Conservation (phyloP, 164 flowering plant genomes). For the Litsea cubeba region DNA sequence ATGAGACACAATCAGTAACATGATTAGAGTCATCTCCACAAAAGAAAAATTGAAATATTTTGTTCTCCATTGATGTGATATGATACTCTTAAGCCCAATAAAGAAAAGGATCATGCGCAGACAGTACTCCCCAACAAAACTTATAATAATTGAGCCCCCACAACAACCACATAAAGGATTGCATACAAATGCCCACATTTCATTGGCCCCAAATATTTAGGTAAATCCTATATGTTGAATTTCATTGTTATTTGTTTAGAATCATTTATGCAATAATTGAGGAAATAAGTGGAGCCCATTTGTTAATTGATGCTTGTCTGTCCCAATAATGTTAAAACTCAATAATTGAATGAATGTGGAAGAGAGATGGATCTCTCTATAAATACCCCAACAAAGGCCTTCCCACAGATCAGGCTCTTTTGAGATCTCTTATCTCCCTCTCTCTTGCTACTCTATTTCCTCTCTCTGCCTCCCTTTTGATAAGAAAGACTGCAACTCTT, state of each 20-base stretch:
- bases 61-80: too few species aligned
- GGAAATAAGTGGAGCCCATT: not conserved
- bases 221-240: not conserved
- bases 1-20: too few species aligned
- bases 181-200: not conserved
- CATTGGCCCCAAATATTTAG: not conserved
- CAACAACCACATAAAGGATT: not conserved
- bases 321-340: not conserved
- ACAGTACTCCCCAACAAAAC: too few species aligned
- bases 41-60: too few species aligned
- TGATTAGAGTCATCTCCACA: too few species aligned
- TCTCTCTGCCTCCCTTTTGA: too few species aligned
- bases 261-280: not conserved
- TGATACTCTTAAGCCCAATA: too few species aligned
- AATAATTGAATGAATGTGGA: slow-evolving; percentile 1
- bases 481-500: not conserved
- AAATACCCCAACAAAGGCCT: not conserved
- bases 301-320: not conserved
- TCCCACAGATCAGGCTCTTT: not conserved
- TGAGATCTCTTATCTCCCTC: not conserved
- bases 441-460: not conserved
- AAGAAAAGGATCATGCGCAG: too few species aligned
- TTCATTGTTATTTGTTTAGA: not conserved
- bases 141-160: too few species aligned
- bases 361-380: not conserved